phyloP scores from a whole-genome alignment of 2,329 filamentous ascomycete genomes.

The Pseudocercospora vitis region DNA sequence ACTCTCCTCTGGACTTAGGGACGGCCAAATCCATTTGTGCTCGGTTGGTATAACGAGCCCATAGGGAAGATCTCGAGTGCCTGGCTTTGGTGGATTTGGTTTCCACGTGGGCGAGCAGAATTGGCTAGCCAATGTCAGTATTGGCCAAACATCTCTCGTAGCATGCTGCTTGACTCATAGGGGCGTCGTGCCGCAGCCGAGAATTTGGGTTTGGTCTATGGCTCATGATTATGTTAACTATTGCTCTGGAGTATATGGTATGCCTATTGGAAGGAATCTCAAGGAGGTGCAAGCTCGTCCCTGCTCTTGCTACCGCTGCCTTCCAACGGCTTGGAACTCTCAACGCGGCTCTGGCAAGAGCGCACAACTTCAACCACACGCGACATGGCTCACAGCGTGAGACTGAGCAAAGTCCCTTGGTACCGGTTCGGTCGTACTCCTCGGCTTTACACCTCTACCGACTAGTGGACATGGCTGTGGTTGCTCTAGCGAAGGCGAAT shows the following conservation, averaged over 20 bases:
- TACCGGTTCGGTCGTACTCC: slow-evolving; percentile 25
- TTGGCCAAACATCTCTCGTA: too few relatives aligned
- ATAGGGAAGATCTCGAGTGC: slow-evolving; percentile 13
- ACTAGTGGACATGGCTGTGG: neutral
- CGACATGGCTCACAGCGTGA: slow-evolving; percentile 2
- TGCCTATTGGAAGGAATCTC: too few relatives aligned
- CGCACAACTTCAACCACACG: slow-evolving; percentile 11
- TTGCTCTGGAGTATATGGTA: too few relatives aligned
- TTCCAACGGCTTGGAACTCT: too few relatives aligned
- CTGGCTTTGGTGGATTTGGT: slow-evolving; percentile 1
- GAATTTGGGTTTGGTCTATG: neutral
- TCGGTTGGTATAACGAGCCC: too few relatives aligned
- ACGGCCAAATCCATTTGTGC: neutral
- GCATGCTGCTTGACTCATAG: too few relatives aligned
- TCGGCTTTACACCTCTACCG: slow-evolving; percentile 9
- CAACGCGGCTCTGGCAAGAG: neutral
- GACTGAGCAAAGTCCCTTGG: slow-evolving; percentile 19
- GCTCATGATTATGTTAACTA: neutral
- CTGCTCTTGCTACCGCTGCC: neutral
- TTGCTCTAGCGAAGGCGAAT: slow-evolving; percentile 20
- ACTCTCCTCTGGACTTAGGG: neutral
- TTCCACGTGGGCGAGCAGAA: slow-evolving; percentile 4
- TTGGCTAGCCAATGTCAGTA: neutral
- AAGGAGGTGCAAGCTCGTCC: too few relatives aligned
- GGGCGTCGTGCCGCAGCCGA: neutral